Evolutionary conservation across 192 early-diverging fungal species (phyloP), one percentile per base, ranked within the genome.

Genomic region (Diversispora eburnea): DNA sequence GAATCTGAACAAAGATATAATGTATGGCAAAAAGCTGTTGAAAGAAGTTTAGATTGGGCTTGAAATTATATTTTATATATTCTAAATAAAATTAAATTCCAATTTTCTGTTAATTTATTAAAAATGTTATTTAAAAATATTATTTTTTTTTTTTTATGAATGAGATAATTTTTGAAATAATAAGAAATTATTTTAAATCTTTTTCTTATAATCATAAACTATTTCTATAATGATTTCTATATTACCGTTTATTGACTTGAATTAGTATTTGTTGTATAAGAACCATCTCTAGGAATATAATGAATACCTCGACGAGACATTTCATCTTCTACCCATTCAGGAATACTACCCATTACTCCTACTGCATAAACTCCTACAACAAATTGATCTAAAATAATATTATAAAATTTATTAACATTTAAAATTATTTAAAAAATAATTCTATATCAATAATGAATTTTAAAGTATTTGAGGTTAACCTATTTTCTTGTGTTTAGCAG

Each of bases 1-100:
- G 86, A 92, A 75, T 85, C 90, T 66, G 79, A 86, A 20, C 73
- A 79, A 58, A 85, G 86, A 81, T 88, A 87, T 68, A 61, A 60
- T 57, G 80, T 83, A 25, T 94, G 93, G 93, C 83, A 91, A 76
- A 87, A 89, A 79, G 93, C 93, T 46, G 86, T 94, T 48, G 80
- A 90, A 63, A 84, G 84, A 75, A 87, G 84, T 61, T 81, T 88
- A 67, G 84, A 81, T 74, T 93, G 89, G 85, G 81, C 82, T 52
- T 73, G 42, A 60, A 33, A 39, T 33, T 33, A 33, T 33, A 33
- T 33, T 33, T 33, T 33, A 33, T 33, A 33, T 33, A 33, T 33
- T 33, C 25, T 33, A 2, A 33, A 33, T 33, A 33, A 33, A 33
- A 33, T 33, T 33, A 33, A 33, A 33, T 33, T 33, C 25, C 25